These are phyloP conservation scores for Naganishia sp. DNA, from an alignment of 1,284 basidiomycete species.

Conservation along the genomic window DNA sequence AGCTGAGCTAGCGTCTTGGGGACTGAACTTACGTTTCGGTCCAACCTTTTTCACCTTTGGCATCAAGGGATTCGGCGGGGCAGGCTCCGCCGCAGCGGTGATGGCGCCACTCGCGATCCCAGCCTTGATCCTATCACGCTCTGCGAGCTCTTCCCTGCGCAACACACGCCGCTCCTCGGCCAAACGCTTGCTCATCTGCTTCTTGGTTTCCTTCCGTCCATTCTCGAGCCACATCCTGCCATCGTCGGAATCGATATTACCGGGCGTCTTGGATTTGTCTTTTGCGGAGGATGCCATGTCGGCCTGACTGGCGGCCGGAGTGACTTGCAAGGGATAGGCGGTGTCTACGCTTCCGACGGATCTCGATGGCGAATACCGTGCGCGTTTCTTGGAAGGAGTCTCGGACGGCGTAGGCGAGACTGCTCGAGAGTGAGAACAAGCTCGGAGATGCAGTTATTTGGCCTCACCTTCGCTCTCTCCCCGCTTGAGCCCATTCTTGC, in stretches of 20 bases:
- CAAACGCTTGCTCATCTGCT: slow-evolving; percentile 33
- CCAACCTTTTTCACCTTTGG: slow-evolving; percentile 9
- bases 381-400: slow-evolving; percentile 15
- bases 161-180: slow-evolving; percentile 25
- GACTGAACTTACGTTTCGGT: slow-evolving; percentile 25
- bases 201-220: slow-evolving; percentile 34
- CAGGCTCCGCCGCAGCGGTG: background rate
- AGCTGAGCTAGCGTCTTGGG: background rate
- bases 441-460: background rate
- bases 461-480: slow-evolving; percentile 31
- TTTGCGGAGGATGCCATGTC: background rate
- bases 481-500: slow-evolving; percentile 30
- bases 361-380: slow-evolving; percentile 7
- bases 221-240: slow-evolving; percentile 29
- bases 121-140: slow-evolving; percentile 27
- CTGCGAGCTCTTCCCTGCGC: slow-evolving; percentile 27
- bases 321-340: slow-evolving; percentile 1
- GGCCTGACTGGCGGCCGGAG: slow-evolving; percentile 4
- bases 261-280: slow-evolving; percentile 17
- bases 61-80: slow-evolving; percentile 1
- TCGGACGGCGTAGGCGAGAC: slow-evolving; percentile 25
- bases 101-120: background rate
- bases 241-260: slow-evolving; percentile 11
- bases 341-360: slow-evolving; percentile 22
- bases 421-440: background rate